phyloP scores from a whole-genome alignment of 2,329 filamentous ascomycete species.

The Aspergillus ruber region DNA sequence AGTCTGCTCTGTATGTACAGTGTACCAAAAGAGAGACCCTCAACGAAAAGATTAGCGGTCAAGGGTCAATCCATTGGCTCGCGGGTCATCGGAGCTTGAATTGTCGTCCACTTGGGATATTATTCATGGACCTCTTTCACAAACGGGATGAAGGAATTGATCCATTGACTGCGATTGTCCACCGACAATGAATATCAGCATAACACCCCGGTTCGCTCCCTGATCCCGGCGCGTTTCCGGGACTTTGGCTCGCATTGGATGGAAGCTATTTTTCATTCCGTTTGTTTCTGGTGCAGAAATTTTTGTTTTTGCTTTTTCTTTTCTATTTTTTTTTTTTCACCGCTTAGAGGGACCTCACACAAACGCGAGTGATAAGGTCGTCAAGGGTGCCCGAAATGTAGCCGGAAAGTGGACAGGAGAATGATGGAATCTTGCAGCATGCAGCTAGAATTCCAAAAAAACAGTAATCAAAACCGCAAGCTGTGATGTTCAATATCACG shows the following conservation, averaged over 20 bases:
- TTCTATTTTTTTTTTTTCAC: conserved; percentile 13
- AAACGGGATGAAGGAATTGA: conserved; percentile 7
- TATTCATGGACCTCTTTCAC: conserved; percentile 9
- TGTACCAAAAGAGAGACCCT: background rate
- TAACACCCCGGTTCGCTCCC: conserved; percentile 1
- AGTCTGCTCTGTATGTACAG: background rate
- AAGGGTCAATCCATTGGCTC: conserved; percentile 9
- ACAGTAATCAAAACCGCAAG: background rate
- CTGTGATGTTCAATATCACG: background rate
- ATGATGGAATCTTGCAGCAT: conserved; percentile 15
- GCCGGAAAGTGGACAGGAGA: conserved; percentile 5
- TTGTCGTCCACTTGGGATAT: conserved; percentile 2
- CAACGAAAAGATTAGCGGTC: conserved; percentile 12
- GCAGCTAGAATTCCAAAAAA: conserved; percentile 4
- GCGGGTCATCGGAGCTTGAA: conserved; percentile 1
- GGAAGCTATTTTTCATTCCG: conserved; percentile 6
- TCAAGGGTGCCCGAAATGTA: conserved; percentile 4
- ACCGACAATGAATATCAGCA: background rate
- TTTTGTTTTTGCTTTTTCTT: conserved; percentile 2
- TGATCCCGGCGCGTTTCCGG: conserved; percentile 19
- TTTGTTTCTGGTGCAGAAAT: conserved; percentile 9
- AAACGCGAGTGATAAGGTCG: conserved; percentile 17
- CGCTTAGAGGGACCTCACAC: conserved; percentile 11
- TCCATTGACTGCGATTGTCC: conserved; percentile 10
- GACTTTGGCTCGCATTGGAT: conserved; percentile 10